Percentiles rank a stretch among this genome's conserved stretches.
Evolutionary conservation across 306 rosid genomes (phyloP).

Genomic region (Rosa multiflora): DNA sequence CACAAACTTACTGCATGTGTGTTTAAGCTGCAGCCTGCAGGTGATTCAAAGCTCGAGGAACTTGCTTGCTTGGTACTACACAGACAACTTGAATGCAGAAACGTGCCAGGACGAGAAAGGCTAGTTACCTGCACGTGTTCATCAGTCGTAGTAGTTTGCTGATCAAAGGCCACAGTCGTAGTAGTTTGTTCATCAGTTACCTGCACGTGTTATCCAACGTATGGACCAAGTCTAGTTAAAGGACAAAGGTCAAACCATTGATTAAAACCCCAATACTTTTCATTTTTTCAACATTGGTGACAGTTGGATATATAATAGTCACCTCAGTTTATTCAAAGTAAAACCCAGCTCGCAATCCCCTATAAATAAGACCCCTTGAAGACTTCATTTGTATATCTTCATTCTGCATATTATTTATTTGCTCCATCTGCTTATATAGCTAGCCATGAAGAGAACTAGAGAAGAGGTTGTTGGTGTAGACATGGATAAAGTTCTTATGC

Average conservation of each 20-base stretch:
- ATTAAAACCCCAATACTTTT: background rate
- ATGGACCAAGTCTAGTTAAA: background rate
- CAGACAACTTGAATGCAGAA: background rate
- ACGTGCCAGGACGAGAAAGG: too few relatives aligned
- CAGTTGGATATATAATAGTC: background rate
- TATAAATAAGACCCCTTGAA: background rate
- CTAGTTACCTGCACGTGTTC: too few relatives aligned
- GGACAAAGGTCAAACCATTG: background rate
- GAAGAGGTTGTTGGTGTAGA: slow-evolving; percentile 10
- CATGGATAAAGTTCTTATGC: slow-evolving; percentile 34
- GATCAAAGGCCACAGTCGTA: background rate
- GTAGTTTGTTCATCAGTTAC: background rate
- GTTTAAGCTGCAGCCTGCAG: too few relatives aligned
- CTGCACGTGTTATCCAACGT: background rate
- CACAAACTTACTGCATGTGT: too few relatives aligned
- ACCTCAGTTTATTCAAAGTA: background rate
- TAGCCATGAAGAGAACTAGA: background rate
- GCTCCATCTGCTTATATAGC: background rate
- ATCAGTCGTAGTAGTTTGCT: background rate
- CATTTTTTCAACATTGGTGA: background rate
- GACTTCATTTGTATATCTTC: background rate
- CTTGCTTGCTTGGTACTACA: background rate
- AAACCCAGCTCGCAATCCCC: background rate
- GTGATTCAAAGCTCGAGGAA: background rate
- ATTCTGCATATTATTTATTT: background rate